Base-by-base conservation (phyloP, 495 filamentous ascomycete genomes). In the Cladorrhinum samala region DNA sequence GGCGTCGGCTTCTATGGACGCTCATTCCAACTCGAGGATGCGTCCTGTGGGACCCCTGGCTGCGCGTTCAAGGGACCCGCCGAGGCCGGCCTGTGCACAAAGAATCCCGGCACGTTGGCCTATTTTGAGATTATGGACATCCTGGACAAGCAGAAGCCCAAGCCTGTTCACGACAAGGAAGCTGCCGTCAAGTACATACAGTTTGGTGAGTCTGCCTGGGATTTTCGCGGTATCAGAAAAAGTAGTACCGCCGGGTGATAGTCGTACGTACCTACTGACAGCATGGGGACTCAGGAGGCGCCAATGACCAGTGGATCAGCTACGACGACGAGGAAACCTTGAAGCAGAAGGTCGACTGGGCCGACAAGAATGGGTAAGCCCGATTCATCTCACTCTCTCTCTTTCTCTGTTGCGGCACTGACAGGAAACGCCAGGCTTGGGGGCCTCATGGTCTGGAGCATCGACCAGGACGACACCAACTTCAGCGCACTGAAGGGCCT, bases 1-100 rank as follows among this genome's bases (percentile, higher is more conserved):
- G 80, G 79, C 3, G 21, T 78, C 0, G 79, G 66, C 1, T 82
- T 76, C 50, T 82, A 83, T 49, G 78, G 79, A 0, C 69, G 79
- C 1, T 49, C 42, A 3, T 73, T 69, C 45, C 57, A 49, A 0
- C 46, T 63, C 2, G 37, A 40, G 2, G 55, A 66, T 25, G 50
- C 52, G 0, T 19, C 7, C 13, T 67, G 66, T 48, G 40, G 17
- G n/a, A 36, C 9, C 9, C 43, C 57, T 2, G 65, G 65, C 2
- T 72, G 70, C 50, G 8, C 11, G n/a, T 70, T 70, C 58, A 51
- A 14, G 1, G 57, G 45, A 3, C 51, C 52, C 30, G 68, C 56
- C 4, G 55, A 24, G 3, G 39, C 60, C 2, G 76, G 73, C 0
- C 14, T 39, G 1, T 75, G 72, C 50, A 63, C 67, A 1, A 19